These are phyloP conservation scores for Ligustrum vulgare DNA, from an alignment of 257 asterid species.

Conservation along the genomic window DNA sequence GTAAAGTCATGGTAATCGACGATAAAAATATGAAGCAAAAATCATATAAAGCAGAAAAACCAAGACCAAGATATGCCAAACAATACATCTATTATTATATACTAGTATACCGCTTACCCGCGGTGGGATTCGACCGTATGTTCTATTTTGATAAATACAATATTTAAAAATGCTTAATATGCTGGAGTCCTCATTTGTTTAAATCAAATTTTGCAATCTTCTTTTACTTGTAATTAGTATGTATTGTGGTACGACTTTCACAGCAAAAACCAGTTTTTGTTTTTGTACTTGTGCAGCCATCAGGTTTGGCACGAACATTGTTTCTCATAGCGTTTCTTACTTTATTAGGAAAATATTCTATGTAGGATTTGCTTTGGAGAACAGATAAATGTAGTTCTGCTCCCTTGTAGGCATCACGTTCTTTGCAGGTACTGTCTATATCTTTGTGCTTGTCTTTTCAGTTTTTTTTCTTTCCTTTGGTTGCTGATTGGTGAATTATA, in stretches of 20 bases:
- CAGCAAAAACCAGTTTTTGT: neutral
- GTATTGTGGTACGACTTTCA: neutral
- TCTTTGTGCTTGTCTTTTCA: neutral
- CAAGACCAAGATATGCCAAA: no score
- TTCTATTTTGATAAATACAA: no score
- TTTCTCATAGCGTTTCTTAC: slow-evolving; percentile 17
- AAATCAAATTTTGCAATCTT: neutral
- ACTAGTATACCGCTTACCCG: no score
- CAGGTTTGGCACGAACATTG: neutral
- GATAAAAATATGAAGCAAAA: no score
- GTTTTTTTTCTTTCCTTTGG: neutral
- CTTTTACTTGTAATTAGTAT: neutral
- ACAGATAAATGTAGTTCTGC: slow-evolving; percentile 74
- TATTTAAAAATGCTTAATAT: neutral
- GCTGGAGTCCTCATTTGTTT: neutral
- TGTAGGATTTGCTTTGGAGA: slow-evolving; percentile 93
- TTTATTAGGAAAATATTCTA: slow-evolving; percentile 76
- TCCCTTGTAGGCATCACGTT: slow-evolving; percentile 89
- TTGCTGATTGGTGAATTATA: neutral
- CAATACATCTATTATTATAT: no score
- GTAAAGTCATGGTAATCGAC: no score
- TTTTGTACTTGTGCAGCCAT: neutral
- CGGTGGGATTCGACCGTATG: no score
- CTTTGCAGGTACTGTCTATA: slow-evolving; percentile 73
- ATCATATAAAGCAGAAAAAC: no score